These are phyloP conservation scores for Geotrichum candidum DNA, from an alignment of 1,139 yeast genomes.

Conservation along the genomic window DNA sequence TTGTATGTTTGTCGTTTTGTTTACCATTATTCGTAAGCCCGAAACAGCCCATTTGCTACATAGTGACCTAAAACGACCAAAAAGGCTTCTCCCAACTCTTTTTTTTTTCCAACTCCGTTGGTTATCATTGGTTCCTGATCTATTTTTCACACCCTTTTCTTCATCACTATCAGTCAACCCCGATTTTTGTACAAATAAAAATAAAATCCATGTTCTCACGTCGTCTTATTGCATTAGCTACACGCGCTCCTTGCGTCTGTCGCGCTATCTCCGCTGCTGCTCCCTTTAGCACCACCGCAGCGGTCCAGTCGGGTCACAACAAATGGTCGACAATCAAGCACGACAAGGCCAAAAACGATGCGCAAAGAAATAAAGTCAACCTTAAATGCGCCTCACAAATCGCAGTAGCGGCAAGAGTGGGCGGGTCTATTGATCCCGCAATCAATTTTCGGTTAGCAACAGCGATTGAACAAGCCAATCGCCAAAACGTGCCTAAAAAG, in stretches of 20 bases:
- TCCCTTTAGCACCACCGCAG: background rate
- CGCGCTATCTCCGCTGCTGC: background rate
- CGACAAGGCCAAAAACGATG: constrained; percentile 90
- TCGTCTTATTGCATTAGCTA: background rate
- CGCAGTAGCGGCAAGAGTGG: constrained; percentile 59
- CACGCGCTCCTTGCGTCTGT: background rate
- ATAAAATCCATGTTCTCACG: background rate
- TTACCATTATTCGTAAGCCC: no score
- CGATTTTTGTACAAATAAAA: background rate
- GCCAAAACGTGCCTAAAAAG: constrained; percentile 72
- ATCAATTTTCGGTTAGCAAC: constrained; percentile 65
- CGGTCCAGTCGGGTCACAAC: constrained; percentile 58
- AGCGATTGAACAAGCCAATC: constrained; percentile 71
- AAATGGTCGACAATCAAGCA: constrained; percentile 96
- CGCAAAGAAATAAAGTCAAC: constrained; percentile 62
- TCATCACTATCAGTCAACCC: background rate
- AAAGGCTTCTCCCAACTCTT: no score
- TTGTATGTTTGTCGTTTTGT: no score
- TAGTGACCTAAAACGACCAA: no score
- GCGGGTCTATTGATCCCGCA: constrained; percentile 56
- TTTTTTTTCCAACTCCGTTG: no score
- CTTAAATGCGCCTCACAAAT: constrained; percentile 70
- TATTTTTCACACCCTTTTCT: background rate
- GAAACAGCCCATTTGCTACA: no score
- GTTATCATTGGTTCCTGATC: background rate